Conservation (phyloP, 495 filamentous ascomycete genomes). For the Stereocaulon alpinum region DNA sequence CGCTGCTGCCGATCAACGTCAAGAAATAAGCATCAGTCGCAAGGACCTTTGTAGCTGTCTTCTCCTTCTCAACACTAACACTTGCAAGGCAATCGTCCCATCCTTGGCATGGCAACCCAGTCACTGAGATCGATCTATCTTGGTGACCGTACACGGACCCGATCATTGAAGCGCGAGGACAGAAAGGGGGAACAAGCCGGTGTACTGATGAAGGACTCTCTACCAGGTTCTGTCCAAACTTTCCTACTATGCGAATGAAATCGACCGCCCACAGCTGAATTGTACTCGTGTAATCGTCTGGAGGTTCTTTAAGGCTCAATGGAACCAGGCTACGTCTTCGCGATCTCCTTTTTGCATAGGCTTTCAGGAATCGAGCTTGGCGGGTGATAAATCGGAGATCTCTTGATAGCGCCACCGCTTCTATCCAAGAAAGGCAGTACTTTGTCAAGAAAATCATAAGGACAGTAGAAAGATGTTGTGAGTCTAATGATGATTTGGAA, state of each 20-base stretch:
- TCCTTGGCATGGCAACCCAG: constrained; percentile 14
- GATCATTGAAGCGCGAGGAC: constrained; percentile 23
- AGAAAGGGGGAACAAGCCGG: constrained; percentile 27
- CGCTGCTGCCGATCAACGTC: not conserved
- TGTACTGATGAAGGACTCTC: constrained; percentile 26
- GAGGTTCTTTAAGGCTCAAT: constrained; percentile 1
- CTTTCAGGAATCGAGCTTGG: constrained; percentile 7
- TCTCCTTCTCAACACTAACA: constrained; percentile 13
- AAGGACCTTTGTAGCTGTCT: not conserved
- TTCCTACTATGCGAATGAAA: constrained; percentile 27
- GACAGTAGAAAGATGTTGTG: not conserved
- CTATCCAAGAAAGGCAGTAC: constrained; percentile 16
- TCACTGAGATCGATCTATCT: constrained; percentile 8
- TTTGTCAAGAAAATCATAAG: constrained; percentile 14
- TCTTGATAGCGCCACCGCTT: constrained; percentile 9
- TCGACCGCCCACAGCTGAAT: constrained; percentile 28
- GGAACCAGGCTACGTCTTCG: constrained; percentile 2
- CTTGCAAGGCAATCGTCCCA: constrained; percentile 26
- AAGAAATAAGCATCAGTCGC: constrained; percentile 7
- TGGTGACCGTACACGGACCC: not conserved
- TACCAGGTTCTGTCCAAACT: constrained; percentile 25
- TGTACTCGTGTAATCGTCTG: constrained; percentile 12
- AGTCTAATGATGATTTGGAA: not conserved
- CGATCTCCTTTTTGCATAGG: not conserved
- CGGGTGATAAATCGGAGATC: constrained; percentile 2